These are phyloP conservation scores for Cubamyces sp. DNA, from an alignment of 768 basidiomycete genomes.

Conservation along the genomic window DNA sequence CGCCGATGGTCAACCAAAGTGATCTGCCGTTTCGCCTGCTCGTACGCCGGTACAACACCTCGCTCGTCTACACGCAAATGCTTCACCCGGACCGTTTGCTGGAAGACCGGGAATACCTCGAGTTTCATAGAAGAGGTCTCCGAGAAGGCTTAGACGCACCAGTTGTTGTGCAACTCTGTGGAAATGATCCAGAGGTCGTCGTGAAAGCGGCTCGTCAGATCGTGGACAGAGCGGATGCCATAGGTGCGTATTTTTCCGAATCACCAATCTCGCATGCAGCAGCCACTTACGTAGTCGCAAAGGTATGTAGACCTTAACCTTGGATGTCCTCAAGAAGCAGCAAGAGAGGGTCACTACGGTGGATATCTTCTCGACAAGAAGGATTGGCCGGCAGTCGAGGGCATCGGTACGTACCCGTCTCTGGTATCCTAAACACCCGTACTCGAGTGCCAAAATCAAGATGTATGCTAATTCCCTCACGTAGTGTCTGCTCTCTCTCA, in stretches of 20 bases:
- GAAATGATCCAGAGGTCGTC: conserved; percentile 65
- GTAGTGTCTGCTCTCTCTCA: conserved; percentile 67
- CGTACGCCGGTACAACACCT: conserved; percentile 63
- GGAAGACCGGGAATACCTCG: conserved; percentile 65
- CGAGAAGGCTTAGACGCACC: conserved; percentile 43
- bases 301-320: conserved; percentile 68
- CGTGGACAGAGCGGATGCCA: conserved; percentile 64
- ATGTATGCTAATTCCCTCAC: neutral
- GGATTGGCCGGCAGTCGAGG: conserved; percentile 71
- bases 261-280: neutral
- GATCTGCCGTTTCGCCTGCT: conserved; percentile 75
- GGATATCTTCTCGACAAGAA: conserved; percentile 75
- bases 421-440: too few relatives aligned
- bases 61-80: conserved; percentile 80
- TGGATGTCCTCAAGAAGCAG: conserved; percentile 77
- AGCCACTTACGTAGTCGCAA: conserved; percentile 3
- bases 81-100: conserved; percentile 63
- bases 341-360: conserved; percentile 68
- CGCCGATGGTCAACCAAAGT: conserved; percentile 82
- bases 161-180: conserved; percentile 75
- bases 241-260: conserved; percentile 56
- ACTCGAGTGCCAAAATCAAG: too few relatives aligned
- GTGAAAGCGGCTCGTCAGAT: conserved; percentile 64
- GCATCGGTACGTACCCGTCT: conserved; percentile 52
- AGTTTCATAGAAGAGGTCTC: conserved; percentile 64